Evolutionary conservation across 192 early-diverging fungal genomes (phyloP).

Genomic region (Oehlia diaphana): DNA sequence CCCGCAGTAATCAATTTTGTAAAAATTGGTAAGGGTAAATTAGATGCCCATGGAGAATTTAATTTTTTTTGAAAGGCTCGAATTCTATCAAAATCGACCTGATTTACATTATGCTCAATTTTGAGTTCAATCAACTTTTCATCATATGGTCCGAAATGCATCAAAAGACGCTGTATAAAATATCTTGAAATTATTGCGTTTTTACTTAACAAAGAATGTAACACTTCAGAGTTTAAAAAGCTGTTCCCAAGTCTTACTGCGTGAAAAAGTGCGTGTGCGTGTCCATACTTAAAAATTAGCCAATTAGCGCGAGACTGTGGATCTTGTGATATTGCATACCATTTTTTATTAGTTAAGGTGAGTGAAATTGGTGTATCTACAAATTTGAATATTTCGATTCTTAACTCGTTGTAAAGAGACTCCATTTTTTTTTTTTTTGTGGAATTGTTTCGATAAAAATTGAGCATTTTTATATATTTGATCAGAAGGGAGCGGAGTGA

Average conservation of each 20-base stretch:
- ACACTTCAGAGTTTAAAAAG: background rate
- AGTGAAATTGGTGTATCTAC: no score
- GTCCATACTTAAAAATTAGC: background rate
- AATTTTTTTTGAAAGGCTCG: constrained; percentile 1
- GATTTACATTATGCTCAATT: background rate
- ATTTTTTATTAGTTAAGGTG: background rate
- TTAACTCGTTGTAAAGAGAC: no score
- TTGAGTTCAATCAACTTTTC: background rate
- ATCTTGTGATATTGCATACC: background rate
- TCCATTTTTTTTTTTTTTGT: no score
- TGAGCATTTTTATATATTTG: no score
- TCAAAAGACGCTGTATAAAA: background rate
- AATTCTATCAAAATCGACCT: background rate
- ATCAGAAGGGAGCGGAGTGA: no score
- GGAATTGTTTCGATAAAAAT: no score
- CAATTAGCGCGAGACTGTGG: background rate
- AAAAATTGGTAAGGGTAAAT: background rate
- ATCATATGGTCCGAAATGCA: background rate
- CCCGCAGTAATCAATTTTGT: background rate
- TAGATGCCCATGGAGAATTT: background rate
- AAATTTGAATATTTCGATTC: no score
- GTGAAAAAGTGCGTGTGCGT: background rate
- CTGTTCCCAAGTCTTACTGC: background rate
- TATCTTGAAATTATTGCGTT: background rate
- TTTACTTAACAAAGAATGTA: background rate